Conservation (phyloP, 257 asterid genomes). For the Capsicum chinense region DNA sequence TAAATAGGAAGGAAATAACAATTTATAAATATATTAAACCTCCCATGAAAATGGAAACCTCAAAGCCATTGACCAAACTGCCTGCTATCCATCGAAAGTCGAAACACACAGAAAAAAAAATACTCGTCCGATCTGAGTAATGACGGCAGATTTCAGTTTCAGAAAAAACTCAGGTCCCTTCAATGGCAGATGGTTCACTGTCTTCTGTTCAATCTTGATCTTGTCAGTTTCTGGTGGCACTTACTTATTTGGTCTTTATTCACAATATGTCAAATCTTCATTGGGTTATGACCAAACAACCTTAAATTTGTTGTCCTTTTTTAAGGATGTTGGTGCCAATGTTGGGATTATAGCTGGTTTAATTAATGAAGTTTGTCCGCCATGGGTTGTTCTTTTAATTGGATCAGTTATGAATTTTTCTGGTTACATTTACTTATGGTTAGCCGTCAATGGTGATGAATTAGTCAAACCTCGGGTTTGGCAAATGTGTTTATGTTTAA, state of each 20-base stretch:
- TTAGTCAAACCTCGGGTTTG: slow-evolving; percentile 60
- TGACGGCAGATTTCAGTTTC: slow-evolving; percentile 9
- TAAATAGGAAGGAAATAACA: too few species aligned
- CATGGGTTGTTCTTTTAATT: slow-evolving; percentile 78
- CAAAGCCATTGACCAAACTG: slow-evolving; percentile 20
- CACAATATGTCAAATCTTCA: slow-evolving; percentile 48
- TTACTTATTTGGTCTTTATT: slow-evolving; percentile 72
- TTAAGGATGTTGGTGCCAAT: slow-evolving; percentile 72
- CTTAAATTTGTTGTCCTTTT: slow-evolving; percentile 64
- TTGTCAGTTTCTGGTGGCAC: slow-evolving; percentile 83
- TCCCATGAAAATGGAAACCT: slow-evolving; percentile 21
- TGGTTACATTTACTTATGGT: slow-evolving; percentile 83
- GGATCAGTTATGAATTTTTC: slow-evolving; percentile 70
- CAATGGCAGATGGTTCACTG: slow-evolving; percentile 74
- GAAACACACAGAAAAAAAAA: slow-evolving; percentile 11
- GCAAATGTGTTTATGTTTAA: slow-evolving; percentile 78
- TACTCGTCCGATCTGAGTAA: neutral
- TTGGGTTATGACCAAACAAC: slow-evolving; percentile 79
- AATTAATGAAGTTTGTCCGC: slow-evolving; percentile 77
- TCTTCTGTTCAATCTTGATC: slow-evolving; percentile 66
- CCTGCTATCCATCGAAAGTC: neutral
- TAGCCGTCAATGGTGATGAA: slow-evolving; percentile 54
- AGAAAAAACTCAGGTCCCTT: slow-evolving; percentile 32
- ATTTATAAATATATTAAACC: neutral
- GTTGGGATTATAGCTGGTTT: slow-evolving; percentile 71